phyloP scores from a whole-genome alignment of 306 rosid genomes.

The Cajanus cajan region DNA sequence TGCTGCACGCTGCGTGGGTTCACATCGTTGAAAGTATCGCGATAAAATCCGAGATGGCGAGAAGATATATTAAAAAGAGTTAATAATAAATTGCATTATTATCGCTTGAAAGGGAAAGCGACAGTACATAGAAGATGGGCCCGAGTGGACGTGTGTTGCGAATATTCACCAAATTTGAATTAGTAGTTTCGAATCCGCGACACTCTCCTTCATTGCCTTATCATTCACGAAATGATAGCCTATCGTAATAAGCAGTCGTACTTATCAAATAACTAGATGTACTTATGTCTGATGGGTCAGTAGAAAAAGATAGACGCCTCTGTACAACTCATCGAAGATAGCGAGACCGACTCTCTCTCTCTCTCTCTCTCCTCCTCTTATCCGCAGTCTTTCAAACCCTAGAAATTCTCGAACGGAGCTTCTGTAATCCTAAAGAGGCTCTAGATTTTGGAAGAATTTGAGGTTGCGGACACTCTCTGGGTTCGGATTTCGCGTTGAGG shows the following conservation, averaged over 20 bases:
- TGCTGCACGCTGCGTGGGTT: constrained; percentile 6
- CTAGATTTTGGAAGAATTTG: constrained; percentile 33
- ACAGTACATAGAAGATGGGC: constrained; percentile 39
- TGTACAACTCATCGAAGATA: constrained; percentile 68
- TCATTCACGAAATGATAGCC: constrained; percentile 14
- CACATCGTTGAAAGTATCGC: not conserved
- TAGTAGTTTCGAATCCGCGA: constrained; percentile 63
- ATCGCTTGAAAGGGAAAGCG: constrained; percentile 43
- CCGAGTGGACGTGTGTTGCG: constrained; percentile 71
- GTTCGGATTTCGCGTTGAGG: constrained; percentile 34
- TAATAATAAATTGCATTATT: not conserved
- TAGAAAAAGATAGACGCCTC: constrained; percentile 46
- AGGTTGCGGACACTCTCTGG: constrained; percentile 29
- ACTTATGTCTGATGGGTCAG: constrained; percentile 56
- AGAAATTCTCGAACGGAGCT: constrained; percentile 51
- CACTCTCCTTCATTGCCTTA: not conserved
- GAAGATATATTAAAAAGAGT: not conserved
- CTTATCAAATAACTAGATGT: fast-evolving
- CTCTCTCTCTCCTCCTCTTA: constrained; percentile 33
- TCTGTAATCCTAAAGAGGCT: constrained; percentile 5
- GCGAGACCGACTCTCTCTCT: constrained; percentile 59
- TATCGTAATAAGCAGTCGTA: fast-evolving
- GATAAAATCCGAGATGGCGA: constrained; percentile 15
- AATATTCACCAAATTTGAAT: constrained; percentile 71
- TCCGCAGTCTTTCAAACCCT: constrained; percentile 65